Evolutionary conservation across 2,329 filamentous ascomycete genomes (phyloP), one percentile per base, ranked within the genome.

Genomic region (Conoideocrella luteorostrata): DNA sequence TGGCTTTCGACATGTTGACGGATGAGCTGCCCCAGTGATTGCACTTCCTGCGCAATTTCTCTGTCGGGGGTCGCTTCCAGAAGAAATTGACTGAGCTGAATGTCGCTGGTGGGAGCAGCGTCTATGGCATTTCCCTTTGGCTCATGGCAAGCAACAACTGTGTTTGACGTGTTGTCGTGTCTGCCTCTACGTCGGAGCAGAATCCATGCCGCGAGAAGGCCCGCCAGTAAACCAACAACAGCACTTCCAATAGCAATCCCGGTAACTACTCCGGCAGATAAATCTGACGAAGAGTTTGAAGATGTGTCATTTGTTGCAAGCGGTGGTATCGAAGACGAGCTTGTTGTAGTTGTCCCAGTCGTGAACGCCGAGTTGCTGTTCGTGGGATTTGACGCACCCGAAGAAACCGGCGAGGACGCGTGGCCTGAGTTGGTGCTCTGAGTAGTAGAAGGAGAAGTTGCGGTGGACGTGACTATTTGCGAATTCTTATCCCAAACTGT

Each of bases 1-100:
- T 68, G 51, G 41, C 54, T 61, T 42, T 69, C 59, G 30, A 68
- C 62, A 46, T 72, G 69, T 29, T 65, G 58, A 22, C 61, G 56
- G 10, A 71, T 58, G 5, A 69, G 57, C 5, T 59, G 52, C 2
- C 56, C 55, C 3, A 70, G 44, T 1, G 62, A 55, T 4, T 54
- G 48, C 5, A 69, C 46, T 35, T 67, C 64, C 4, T 46, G 34
- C 4, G 49, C 46, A 7, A 70, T 59, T 3, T 63, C 56, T n/a
- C 57, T 53, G 44, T 70, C 66, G 0, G 67, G 57, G 1, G 52
- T 60, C 2, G 61, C 47, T 12, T 63, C 58, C 10, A 67, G 55
- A 6, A 70, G 56, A 34, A 65, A 66, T 26, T 64, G 60, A n/a
- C 52, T 50, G 7, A 69, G 52, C 6, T 52, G 52, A 4, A 56